A percentile compares a stretch with the other conserved stretches of the same genome.
These are phyloP conservation scores for Arctium minus DNA, from an alignment of 129 eudicot species.

Conservation along the genomic window DNA sequence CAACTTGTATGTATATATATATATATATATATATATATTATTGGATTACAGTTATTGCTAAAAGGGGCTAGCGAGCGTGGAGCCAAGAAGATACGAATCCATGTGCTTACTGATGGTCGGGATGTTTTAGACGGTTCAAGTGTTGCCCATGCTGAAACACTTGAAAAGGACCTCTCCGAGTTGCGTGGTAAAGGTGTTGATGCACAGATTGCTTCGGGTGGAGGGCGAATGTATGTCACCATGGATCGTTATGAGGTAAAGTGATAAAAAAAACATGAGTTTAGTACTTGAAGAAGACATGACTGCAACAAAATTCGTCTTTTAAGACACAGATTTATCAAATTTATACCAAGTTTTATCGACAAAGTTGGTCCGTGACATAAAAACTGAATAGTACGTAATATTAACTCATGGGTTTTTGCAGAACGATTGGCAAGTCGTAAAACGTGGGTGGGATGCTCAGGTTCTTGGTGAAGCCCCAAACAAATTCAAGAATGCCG, in stretches of 20 bases:
- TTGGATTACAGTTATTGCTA: constrained; percentile 51
- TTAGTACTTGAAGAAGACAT: neutral
- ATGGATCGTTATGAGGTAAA: constrained; percentile 87
- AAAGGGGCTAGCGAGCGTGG: constrained; percentile 70
- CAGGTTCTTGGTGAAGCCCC: constrained; percentile 90
- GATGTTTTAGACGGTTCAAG: constrained; percentile 84
- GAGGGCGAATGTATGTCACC: constrained; percentile 81
- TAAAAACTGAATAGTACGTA: too few relatives aligned
- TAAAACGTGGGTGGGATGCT: constrained; percentile 87
- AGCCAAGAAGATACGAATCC: constrained; percentile 70
- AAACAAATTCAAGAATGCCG: constrained; percentile 56
- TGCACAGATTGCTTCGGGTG: constrained; percentile 77
- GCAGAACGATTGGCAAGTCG: constrained; percentile 77
- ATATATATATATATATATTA: neutral
- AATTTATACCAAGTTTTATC: too few relatives aligned
- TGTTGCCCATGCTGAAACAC: constrained; percentile 66
- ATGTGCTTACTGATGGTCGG: constrained; percentile 80
- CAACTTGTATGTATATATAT: neutral
- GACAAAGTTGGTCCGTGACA: too few relatives aligned
- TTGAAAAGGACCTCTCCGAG: constrained; percentile 60
- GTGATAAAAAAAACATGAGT: neutral
- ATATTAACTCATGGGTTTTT: neutral
- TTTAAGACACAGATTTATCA: too few relatives aligned
- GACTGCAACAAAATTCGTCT: neutral
- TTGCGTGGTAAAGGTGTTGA: constrained; percentile 65